A percentile compares a stretch with the other conserved stretches of the same genome.
These are phyloP conservation scores for Hamamelis virginiana DNA, from an alignment of 164 flowering plant species.

Conservation along the genomic window DNA sequence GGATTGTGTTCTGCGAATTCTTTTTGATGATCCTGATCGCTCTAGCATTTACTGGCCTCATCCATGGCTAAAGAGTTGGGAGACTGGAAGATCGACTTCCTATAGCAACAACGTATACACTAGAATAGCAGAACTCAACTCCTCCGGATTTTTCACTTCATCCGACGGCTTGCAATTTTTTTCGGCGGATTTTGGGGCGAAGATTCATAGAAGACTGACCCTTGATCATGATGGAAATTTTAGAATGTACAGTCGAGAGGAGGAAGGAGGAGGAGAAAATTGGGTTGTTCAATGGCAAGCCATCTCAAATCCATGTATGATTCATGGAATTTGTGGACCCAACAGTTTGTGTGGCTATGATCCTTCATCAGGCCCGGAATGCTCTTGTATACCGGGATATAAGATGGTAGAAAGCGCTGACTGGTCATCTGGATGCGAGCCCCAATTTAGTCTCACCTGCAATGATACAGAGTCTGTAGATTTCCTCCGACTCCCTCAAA, in stretches of 20 bases:
- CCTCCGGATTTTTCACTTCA: conserved; percentile 19
- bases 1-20: conserved; percentile 33
- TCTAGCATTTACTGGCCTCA: conserved; percentile 39
- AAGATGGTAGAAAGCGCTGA: conserved; percentile 15
- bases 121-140: conserved; percentile 25
- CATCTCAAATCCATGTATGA: conserved; percentile 9
- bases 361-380: conserved; percentile 8
- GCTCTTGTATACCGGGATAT: conserved; percentile 26
- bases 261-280: neutral
- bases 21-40: conserved; percentile 15
- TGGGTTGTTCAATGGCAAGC: conserved; percentile 32
- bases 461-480: neutral
- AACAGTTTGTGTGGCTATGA: conserved; percentile 24
- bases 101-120: conserved; percentile 15
- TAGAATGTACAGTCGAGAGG: conserved; percentile 21
- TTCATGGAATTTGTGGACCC: conserved; percentile 29
- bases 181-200: conserved; percentile 16
- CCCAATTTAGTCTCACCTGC: conserved; percentile 19
- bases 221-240: conserved; percentile 32
- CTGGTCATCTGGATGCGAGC: conserved; percentile 39
- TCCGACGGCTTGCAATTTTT: conserved; percentile 11
- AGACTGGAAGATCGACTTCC: conserved; percentile 18
- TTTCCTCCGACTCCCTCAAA: conserved; percentile 16
- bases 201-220: conserved; percentile 20
- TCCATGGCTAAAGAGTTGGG: neutral